A percentile compares a stretch with the other conserved stretches of the same genome.
phyloP scores from a whole-genome alignment of 257 asterid species.

The Coffea canephora region DNA sequence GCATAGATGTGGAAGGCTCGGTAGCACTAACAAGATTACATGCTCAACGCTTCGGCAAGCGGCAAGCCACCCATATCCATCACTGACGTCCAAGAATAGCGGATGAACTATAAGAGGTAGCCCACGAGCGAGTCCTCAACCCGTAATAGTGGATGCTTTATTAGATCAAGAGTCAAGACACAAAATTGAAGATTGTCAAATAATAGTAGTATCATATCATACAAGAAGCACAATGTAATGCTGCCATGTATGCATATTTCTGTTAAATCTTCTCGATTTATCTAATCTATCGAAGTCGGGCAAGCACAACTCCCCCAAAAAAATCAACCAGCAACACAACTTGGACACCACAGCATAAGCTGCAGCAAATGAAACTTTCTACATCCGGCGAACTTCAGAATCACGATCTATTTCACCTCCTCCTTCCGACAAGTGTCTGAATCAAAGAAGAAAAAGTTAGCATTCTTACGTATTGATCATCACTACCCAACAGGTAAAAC shows the following conservation, averaged over 20 bases:
- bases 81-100: not conserved
- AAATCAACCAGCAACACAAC: conserved; percentile 15
- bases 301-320: not conserved
- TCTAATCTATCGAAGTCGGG: not conserved
- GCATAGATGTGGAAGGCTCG: not conserved
- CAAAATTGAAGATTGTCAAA: no score
- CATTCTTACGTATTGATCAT: not conserved
- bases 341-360: not conserved
- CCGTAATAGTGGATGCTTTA: not conserved
- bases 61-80: not conserved
- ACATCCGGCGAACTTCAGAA: not conserved
- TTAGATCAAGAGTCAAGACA: not conserved
- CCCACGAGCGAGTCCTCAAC: not conserved
- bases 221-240: not conserved
- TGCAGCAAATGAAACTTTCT: not conserved
- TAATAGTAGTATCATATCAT: not conserved
- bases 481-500: not conserved
- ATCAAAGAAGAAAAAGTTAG: not conserved
- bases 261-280: not conserved
- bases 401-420: not conserved
- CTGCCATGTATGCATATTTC: not conserved
- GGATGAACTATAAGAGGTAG: no score
- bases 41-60: no score
- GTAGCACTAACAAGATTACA: not conserved
- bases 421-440: not conserved